Evolutionary conservation across 2,329 filamentous ascomycete genomes (phyloP).

Genomic region (Fusarium mangiferae): DNA sequence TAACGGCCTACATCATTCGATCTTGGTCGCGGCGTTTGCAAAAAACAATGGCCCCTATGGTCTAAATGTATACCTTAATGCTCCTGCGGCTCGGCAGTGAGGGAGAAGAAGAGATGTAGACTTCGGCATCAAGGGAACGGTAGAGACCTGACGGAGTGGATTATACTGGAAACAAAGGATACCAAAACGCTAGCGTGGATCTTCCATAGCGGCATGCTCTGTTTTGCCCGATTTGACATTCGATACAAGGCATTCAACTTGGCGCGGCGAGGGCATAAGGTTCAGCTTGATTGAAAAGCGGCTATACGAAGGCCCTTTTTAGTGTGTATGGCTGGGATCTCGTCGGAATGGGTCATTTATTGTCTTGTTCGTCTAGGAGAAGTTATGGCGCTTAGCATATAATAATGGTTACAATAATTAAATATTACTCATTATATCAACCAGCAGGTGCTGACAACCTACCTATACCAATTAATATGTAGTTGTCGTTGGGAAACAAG

Average conservation of each 20-base stretch:
- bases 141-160: constrained; percentile 24
- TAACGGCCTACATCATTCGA: constrained; percentile 31
- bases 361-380: neutral
- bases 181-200: constrained; percentile 15
- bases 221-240: constrained; percentile 25
- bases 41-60: constrained; percentile 36
- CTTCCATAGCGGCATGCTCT: constrained; percentile 17
- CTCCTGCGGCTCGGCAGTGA: constrained; percentile 39
- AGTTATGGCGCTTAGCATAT: neutral
- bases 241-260: neutral
- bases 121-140: constrained; percentile 18
- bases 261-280: constrained; percentile 18
- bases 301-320: neutral
- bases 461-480: neutral
- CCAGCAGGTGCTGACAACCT: neutral
- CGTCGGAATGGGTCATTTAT: neutral
- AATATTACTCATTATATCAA: constrained; percentile 4
- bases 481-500: neutral
- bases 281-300: constrained; percentile 11
- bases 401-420: constrained; percentile 17
- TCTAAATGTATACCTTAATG: constrained; percentile 43
- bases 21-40: constrained; percentile 39
- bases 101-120: constrained; percentile 34
- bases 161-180: constrained; percentile 13
- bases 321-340: neutral